phyloP scores from a whole-genome alignment of 371 early-diverging fungal genomes.

The Globomyces sp. region DNA sequence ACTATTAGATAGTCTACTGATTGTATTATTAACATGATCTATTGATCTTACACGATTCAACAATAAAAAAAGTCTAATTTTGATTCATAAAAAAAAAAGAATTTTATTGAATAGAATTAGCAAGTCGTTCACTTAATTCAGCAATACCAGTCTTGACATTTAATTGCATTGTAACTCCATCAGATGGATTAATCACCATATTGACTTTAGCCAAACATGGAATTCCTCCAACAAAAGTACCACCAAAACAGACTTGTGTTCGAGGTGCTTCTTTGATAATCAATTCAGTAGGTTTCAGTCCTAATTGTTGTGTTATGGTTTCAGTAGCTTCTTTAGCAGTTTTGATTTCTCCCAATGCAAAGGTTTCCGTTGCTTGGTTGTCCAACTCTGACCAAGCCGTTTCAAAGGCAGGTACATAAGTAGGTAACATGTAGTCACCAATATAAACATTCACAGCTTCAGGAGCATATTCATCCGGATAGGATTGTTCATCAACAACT shows the following conservation, averaged over 20 bases:
- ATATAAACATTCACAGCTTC: constrained; percentile 83
- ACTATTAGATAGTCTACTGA: too few species aligned
- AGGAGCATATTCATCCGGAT: constrained; percentile 45
- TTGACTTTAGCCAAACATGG: constrained; percentile 75
- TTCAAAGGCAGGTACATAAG: constrained; percentile 70
- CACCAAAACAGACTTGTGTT: constrained; percentile 56
- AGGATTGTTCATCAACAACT: not conserved
- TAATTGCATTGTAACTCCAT: constrained; percentile 90
- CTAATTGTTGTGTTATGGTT: not conserved
- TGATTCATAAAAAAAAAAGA: not conserved
- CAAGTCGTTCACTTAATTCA: constrained; percentile 68
- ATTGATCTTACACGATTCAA: too few species aligned
- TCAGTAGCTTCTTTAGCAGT: constrained; percentile 3
- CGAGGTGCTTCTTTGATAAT: constrained; percentile 7
- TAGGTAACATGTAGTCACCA: constrained; percentile 88
- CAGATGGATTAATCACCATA: constrained; percentile 79
- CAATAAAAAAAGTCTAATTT: too few species aligned
- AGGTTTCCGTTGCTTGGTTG: constrained; percentile 9
- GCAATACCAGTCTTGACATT: constrained; percentile 72
- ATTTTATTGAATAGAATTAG: constrained; percentile 35
- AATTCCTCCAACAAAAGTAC: constrained; percentile 78
- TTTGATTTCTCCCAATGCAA: not conserved
- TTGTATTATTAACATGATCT: too few species aligned
- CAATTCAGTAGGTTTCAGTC: not conserved
- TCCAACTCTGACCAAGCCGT: constrained; percentile 77